phyloP scores from a whole-genome alignment of 192 early-diverging fungal species.

The Diversispora epigaea region DNA sequence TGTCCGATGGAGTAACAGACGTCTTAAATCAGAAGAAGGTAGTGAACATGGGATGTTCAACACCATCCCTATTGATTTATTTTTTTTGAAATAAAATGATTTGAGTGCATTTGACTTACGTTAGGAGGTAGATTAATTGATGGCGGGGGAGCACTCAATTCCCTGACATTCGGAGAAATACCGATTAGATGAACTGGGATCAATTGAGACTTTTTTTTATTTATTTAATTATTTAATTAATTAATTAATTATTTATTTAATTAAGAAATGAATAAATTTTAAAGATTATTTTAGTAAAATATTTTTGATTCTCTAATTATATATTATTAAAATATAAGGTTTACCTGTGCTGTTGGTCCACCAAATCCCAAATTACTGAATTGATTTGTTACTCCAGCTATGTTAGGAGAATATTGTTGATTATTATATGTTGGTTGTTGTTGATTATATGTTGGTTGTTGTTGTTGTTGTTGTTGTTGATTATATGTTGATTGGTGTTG shows the following conservation, averaged over 20 bases:
- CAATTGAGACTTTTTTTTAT: conserved; percentile 25
- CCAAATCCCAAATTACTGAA: conserved; percentile 40
- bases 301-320: background rate
- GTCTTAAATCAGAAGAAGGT: conserved; percentile 34
- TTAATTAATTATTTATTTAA: background rate
- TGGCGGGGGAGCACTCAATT: conserved; percentile 47
- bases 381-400: conserved; percentile 38
- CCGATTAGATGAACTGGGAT: conserved; percentile 55
- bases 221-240: background rate
- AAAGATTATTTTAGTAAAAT: conserved; percentile 3
- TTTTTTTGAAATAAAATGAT: background rate
- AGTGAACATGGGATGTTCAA: conserved; percentile 10
- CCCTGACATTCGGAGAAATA: conserved; percentile 46
- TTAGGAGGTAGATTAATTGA: conserved; percentile 53
- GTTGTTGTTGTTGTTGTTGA: conserved; percentile 16
- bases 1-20: conserved; percentile 53
- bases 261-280: background rate
- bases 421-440: conserved; percentile 24
- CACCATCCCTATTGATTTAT: background rate
- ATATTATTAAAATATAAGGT: background rate
- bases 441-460: conserved; percentile 3
- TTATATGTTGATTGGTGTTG: background rate
- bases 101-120: conserved; percentile 34
- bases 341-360: conserved; percentile 31
- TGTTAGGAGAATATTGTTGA: conserved; percentile 16